These are phyloP conservation scores for Royoungia palumana DNA, from an alignment of 768 basidiomycete genomes.

Conservation along the genomic window DNA sequence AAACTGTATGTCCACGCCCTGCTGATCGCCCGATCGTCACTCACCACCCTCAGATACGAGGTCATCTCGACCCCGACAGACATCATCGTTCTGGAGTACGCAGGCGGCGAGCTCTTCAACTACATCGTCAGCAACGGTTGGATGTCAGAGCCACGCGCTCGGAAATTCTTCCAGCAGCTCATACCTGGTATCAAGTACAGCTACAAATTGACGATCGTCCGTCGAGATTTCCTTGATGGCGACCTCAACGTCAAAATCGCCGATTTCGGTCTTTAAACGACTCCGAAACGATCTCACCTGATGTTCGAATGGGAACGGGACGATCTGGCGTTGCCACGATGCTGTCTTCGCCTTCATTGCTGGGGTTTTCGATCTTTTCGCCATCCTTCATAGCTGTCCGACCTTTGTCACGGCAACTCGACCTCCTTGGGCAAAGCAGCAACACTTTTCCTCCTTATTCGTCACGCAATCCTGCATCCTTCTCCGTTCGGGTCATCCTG, in stretches of 20 bases:
- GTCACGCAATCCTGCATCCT: too few relatives aligned
- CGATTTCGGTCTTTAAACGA: conserved; percentile 33
- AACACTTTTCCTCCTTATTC: too few relatives aligned
- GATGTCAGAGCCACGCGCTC: conserved; percentile 83
- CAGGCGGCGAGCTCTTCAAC: conserved; percentile 95
- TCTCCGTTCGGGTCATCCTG: too few relatives aligned
- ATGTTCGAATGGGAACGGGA: too few relatives aligned
- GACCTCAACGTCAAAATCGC: conserved; percentile 93
- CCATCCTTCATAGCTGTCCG: too few relatives aligned
- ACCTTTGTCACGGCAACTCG: too few relatives aligned
- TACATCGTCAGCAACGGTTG: conserved; percentile 94
- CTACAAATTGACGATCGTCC: conserved; percentile 94
- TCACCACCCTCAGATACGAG: conserved; percentile 55
- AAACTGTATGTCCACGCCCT: conserved; percentile 65
- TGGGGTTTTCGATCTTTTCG: too few relatives aligned
- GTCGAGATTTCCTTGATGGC: conserved; percentile 87
- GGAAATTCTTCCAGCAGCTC: conserved; percentile 97
- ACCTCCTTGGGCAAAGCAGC: too few relatives aligned
- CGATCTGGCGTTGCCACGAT: too few relatives aligned
- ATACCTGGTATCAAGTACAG: conserved; percentile 97
- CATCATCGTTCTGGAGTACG: conserved; percentile 97
- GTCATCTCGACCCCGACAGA: conserved; percentile 92
- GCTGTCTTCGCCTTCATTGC: too few relatives aligned
- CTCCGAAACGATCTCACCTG: too few relatives aligned
- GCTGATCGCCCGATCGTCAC: conserved; percentile 8